phyloP scores from a whole-genome alignment of 1,284 basidiomycete species.

The Neotropicomus parvogracilis region DNA sequence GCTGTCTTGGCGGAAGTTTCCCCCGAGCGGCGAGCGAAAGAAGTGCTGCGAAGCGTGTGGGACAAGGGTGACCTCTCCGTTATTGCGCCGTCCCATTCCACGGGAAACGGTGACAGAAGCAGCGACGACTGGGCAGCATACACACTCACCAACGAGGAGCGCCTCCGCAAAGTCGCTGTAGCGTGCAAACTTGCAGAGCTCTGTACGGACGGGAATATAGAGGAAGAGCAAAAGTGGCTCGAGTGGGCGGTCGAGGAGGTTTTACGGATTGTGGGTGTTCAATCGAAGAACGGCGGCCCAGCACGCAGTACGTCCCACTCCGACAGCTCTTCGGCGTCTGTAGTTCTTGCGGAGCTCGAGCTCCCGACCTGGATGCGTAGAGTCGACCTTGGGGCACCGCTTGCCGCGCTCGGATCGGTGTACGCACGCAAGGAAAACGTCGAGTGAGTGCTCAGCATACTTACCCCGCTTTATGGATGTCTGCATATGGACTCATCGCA shows the following conservation, averaged over 20 bases:
- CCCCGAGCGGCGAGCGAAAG: conserved; percentile 54
- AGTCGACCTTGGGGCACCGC: conserved; percentile 63
- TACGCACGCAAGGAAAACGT: conserved; percentile 56
- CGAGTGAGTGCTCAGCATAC: conserved; percentile 46
- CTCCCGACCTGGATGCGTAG: conserved; percentile 59
- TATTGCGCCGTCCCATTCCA: conserved; percentile 2
- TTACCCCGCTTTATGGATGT: neutral
- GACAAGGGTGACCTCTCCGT: conserved; percentile 14
- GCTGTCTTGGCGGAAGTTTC: conserved; percentile 60
- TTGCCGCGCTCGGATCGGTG: conserved; percentile 64
- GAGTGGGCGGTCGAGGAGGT: conserved; percentile 62
- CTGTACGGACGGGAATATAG: conserved; percentile 33
- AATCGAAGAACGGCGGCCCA: neutral
- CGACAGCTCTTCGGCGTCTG: conserved; percentile 1
- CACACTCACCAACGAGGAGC: conserved; percentile 41
- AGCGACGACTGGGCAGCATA: conserved; percentile 24
- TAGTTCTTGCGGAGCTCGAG: conserved; percentile 48
- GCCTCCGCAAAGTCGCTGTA: conserved; percentile 59
- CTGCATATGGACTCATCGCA: conserved; percentile 1
- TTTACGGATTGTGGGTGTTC: conserved; percentile 39
- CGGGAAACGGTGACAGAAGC: neutral
- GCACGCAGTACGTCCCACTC: neutral
- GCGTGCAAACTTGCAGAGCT: conserved; percentile 67
- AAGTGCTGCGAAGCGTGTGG: conserved; percentile 47
- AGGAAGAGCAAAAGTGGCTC: conserved; percentile 57